Conservation (phyloP, 2,329 filamentous ascomycete genomes). For the Fusarium continuum region DNA sequence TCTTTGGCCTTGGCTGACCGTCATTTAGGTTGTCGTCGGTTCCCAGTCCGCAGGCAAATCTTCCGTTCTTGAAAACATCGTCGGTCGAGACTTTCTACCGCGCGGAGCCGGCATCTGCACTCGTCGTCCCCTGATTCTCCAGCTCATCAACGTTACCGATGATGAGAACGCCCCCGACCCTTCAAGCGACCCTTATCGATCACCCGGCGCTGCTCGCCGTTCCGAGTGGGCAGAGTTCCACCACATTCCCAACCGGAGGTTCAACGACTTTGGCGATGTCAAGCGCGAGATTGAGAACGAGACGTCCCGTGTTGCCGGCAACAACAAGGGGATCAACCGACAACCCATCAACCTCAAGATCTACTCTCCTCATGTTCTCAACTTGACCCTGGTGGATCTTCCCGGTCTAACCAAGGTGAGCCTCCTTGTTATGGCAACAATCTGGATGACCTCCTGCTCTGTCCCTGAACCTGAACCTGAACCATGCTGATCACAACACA, state of each 20-base stretch:
- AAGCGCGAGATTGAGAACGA: constrained; percentile 98
- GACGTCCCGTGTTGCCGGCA: constrained; percentile 89
- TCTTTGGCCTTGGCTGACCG: constrained; percentile 25
- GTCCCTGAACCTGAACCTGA: constrained; percentile 22
- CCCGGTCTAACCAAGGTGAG: constrained; percentile 91
- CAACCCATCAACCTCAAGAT: constrained; percentile 99
- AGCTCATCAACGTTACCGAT: constrained; percentile 95
- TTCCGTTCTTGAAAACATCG: constrained; percentile 98
- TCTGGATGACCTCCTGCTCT: constrained; percentile 17
- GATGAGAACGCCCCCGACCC: constrained; percentile 74
- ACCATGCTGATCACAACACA: constrained; percentile 33
- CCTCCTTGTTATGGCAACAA: constrained; percentile 29
- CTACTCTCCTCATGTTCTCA: constrained; percentile 96
- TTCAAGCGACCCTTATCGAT: constrained; percentile 76
- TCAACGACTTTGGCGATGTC: constrained; percentile 91
- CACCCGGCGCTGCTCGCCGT: constrained; percentile 73
- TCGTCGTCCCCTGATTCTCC: constrained; percentile 90
- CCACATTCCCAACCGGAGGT: constrained; percentile 88
- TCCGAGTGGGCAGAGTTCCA: constrained; percentile 94
- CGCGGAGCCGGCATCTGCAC: constrained; percentile 97
- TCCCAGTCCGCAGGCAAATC: constrained; percentile 99
- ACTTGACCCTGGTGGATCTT: constrained; percentile 93
- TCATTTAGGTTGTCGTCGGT: constrained; percentile 87
- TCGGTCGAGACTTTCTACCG: constrained; percentile 95
- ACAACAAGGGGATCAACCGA: constrained; percentile 97